Percentiles rank a stretch among this genome's conserved stretches.
These are phyloP conservation scores for Fusarium brevicatenulatum DNA, from an alignment of 2,329 filamentous ascomycete species.

Conservation along the genomic window DNA sequence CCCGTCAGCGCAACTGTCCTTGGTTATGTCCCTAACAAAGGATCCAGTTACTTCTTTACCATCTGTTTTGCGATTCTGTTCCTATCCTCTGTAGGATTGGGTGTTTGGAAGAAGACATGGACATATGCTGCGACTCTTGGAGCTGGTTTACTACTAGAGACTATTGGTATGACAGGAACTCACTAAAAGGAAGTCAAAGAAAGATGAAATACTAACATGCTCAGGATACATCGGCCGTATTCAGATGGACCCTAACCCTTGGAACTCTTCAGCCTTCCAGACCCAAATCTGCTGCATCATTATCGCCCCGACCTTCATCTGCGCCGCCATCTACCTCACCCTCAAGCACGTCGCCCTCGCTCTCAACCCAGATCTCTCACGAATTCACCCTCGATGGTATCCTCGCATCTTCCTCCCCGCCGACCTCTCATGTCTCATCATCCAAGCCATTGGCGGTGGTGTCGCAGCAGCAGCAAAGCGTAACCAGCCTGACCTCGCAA, in stretches of 20 bases:
- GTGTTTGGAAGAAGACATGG: conserved; percentile 64
- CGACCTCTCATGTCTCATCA: conserved; percentile 66
- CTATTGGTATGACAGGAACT: conserved; percentile 54
- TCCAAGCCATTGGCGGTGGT: conserved; percentile 68
- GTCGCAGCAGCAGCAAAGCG: conserved; percentile 62
- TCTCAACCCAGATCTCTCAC: conserved; percentile 61
- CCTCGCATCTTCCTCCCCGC: conserved; percentile 68
- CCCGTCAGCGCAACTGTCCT: conserved; percentile 64
- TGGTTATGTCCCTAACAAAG: conserved; percentile 67
- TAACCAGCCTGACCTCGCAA: conserved; percentile 52
- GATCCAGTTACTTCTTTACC: conserved; percentile 65
- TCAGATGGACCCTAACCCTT: conserved; percentile 63
- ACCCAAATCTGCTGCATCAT: conserved; percentile 69
- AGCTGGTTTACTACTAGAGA: conserved; percentile 62
- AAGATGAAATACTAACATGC: not conserved
- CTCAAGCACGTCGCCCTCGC: conserved; percentile 67
- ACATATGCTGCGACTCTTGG: conserved; percentile 61
- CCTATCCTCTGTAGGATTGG: conserved; percentile 55
- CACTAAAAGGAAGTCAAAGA: not conserved
- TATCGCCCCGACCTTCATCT: conserved; percentile 68
- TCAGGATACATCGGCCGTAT: conserved; percentile 65
- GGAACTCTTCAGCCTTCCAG: conserved; percentile 64
- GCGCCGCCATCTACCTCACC: conserved; percentile 71
- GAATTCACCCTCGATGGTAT: conserved; percentile 61
- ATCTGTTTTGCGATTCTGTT: conserved; percentile 59